Conservation (phyloP, 106 monocot species). For the Allium cepa region DNA sequence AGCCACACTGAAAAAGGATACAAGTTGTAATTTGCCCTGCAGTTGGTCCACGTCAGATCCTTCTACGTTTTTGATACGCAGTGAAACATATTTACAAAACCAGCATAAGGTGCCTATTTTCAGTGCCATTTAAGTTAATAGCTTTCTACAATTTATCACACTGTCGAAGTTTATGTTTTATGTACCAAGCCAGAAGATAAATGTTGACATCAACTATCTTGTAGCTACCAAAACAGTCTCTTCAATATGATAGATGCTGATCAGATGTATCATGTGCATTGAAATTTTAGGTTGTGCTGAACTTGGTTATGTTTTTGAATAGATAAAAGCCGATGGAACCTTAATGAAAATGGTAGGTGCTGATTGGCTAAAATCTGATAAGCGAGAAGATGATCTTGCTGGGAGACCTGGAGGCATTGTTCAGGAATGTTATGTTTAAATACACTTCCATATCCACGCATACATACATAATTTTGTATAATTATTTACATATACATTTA, state of each 20-base stretch:
- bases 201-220: not conserved
- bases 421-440: constrained; percentile 37
- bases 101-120: constrained; percentile 53
- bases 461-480: no score
- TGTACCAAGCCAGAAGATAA: no score
- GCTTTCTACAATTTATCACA: no score
- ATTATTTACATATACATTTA: no score
- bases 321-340: constrained; percentile 81
- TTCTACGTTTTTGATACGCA: constrained; percentile 78
- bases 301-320: constrained; percentile 1
- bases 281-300: not conserved
- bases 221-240: no score
- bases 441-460: no score
- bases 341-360: constrained; percentile 98
- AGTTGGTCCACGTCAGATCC: constrained; percentile 86
- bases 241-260: not conserved
- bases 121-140: constrained; percentile 20
- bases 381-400: constrained; percentile 91
- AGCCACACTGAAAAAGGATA: constrained; percentile 71
- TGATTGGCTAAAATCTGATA: constrained; percentile 94
- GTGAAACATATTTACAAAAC: constrained; percentile 86
- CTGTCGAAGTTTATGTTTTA: no score
- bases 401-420: constrained; percentile 84
- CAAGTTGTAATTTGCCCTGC: constrained; percentile 38
- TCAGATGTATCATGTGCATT: not conserved